These are phyloP conservation scores for Fonsecaea pugnacius DNA, from an alignment of 2,329 filamentous ascomycete species.

Conservation along the genomic window DNA sequence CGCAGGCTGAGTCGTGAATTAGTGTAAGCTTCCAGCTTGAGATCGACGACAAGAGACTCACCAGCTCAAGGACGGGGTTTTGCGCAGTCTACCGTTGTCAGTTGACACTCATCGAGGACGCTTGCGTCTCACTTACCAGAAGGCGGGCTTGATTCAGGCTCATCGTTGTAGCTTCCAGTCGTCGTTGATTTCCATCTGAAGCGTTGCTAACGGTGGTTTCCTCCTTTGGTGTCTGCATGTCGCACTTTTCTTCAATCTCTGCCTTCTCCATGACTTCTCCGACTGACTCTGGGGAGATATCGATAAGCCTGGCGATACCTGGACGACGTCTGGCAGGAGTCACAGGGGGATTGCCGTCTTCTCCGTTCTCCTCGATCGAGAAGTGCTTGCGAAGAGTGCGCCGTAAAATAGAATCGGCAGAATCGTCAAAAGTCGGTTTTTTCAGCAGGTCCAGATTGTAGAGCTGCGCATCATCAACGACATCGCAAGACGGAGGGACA, in stretches of 20 bases:
- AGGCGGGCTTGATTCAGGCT: constrained; percentile 4
- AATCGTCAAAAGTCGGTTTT: constrained; percentile 17
- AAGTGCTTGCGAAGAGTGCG: constrained; percentile 33
- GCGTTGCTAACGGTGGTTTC: background rate
- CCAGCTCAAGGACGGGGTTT: constrained; percentile 22
- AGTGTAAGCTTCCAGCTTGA: constrained; percentile 10
- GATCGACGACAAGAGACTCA: constrained; percentile 5
- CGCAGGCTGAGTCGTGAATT: constrained; percentile 21
- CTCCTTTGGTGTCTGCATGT: background rate
- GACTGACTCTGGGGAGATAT: constrained; percentile 29
- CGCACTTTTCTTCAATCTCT: background rate
- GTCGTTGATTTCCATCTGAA: background rate
- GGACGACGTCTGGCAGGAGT: constrained; percentile 10
- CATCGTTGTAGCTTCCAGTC: background rate
- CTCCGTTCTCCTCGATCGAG: constrained; percentile 15
- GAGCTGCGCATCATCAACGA: constrained; percentile 26
- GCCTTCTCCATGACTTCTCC: constrained; percentile 6
- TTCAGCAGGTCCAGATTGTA: constrained; percentile 29
- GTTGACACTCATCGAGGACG: background rate
- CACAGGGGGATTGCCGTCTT: background rate
- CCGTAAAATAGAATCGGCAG: constrained; percentile 20
- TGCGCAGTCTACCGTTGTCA: constrained; percentile 14
- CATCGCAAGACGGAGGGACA: background rate
- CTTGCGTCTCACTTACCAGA: constrained; percentile 13
- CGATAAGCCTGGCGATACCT: constrained; percentile 22